Conservation (phyloP, 768 basidiomycete species). For the Termitomyces bulborhizus region DNA sequence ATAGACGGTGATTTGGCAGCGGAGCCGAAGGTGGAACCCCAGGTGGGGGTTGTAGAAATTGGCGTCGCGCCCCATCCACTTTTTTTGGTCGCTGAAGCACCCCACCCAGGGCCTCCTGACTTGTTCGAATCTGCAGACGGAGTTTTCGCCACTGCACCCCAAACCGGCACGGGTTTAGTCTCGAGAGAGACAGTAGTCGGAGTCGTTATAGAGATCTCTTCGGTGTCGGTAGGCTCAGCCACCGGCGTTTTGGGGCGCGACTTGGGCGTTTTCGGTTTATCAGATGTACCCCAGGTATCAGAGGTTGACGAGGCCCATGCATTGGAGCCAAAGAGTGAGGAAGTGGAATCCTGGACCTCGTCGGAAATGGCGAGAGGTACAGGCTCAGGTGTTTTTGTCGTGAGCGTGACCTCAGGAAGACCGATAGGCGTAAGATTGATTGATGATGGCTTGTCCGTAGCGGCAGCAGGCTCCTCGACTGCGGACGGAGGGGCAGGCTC, state of each 20-base stretch:
- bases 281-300: slow-evolving; percentile 6
- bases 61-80: slow-evolving; percentile 7
- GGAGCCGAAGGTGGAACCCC: slow-evolving; percentile 8
- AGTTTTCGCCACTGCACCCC: slow-evolving; percentile 9
- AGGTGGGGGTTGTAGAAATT: slow-evolving; percentile 1
- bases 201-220: neutral
- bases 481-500: slow-evolving; percentile 4
- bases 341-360: slow-evolving; percentile 6
- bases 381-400: slow-evolving; percentile 11
- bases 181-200: neutral
- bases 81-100: slow-evolving; percentile 7
- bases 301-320: slow-evolving; percentile 4
- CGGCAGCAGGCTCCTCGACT: neutral
- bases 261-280: slow-evolving; percentile 11
- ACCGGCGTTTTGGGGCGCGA: slow-evolving; percentile 8
- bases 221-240: slow-evolving; percentile 6
- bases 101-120: slow-evolving; percentile 7
- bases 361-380: neutral
- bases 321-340: slow-evolving; percentile 9
- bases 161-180: slow-evolving; percentile 1
- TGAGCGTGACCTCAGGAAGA: slow-evolving; percentile 13
- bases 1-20: slow-evolving; percentile 2
- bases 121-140: slow-evolving; percentile 3
- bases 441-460: slow-evolving; percentile 8
- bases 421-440: slow-evolving; percentile 10